Base-by-base conservation (phyloP, 2,329 filamentous ascomycete species). In the Colletotrichum liaoningense region DNA sequence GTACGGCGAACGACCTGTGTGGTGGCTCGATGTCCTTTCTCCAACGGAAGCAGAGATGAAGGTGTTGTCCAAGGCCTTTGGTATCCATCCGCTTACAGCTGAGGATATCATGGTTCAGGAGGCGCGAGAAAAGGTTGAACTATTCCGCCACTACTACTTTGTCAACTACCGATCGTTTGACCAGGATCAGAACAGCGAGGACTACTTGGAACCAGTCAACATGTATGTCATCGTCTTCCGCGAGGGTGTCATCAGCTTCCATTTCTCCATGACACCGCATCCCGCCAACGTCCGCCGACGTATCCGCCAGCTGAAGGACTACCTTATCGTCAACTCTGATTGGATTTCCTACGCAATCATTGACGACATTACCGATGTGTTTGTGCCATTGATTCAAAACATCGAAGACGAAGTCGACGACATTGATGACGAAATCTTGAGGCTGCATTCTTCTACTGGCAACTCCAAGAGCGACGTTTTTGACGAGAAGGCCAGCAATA, bases 341-440 rank as follows among this genome's bases (percentile, higher is more conserved):
- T 99, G 97, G 97, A 98, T 99, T 77, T 97, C 95, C 8, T 99
- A 99, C 80, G 97, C 95, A 60, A 93, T 98, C 76, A 98, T 98
- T 75, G 97, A 99, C 83, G 97, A 99, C 81, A 98, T 99, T 78
- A 99, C 97, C 6, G 97, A 99, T 81, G 95, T 95, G 2, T 99
- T 98, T 79, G 94, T 93, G 6, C 97, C 97, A 0, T 86, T 98
- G 60, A 98, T 99, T 69, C 93, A 97, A 78, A 91, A 90, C 28
- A 98, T 99, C 64, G 97, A 99, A 82, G 93, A 98, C 60, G 96
- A 99, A 81, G 97, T 98, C 12, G 97, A 99, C 80, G 94, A 97
- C 72, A 98, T 99, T 76, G 97, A 99, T 79, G 96, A 98, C 77
- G 92, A 90, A 24, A 98, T 99, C 76, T 85, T 99, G 67, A 89